A percentile compares a stretch with the other conserved stretches of the same genome.
phyloP scores from a whole-genome alignment of 2,329 filamentous ascomycete genomes.

The Cryphonectria parasitica region DNA sequence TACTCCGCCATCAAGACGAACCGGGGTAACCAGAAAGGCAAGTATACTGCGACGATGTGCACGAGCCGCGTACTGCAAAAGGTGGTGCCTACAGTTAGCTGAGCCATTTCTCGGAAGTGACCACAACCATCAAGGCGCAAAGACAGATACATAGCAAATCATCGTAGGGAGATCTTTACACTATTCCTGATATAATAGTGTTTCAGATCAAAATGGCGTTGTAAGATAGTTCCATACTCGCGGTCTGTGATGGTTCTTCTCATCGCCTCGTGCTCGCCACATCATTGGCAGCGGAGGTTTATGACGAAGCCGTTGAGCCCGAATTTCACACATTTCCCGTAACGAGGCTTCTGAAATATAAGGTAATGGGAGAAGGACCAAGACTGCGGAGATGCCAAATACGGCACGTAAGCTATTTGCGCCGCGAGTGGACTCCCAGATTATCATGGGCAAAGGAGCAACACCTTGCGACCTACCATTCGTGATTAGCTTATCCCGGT shows the following conservation, averaged over 20 bases:
- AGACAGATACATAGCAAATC: background rate
- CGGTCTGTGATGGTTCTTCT: conserved; percentile 18
- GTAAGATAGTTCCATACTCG: background rate
- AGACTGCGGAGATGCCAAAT: no score
- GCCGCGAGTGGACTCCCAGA: no score
- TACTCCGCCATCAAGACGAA: background rate
- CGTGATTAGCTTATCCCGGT: conserved; percentile 29
- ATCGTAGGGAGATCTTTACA: no score
- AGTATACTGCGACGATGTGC: background rate
- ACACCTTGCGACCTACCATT: background rate
- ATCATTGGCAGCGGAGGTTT: conserved; percentile 34
- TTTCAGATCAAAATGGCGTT: background rate
- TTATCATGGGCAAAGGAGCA: background rate
- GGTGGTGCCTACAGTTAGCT: background rate
- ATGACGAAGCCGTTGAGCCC: conserved; percentile 30
- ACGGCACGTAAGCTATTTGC: no score
- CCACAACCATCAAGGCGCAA: background rate
- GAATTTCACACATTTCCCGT: no score
- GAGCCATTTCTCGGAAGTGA: background rate
- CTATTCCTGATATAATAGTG: background rate
- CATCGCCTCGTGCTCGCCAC: conserved; percentile 33
- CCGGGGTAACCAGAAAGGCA: no score
- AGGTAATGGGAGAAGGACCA: no score
- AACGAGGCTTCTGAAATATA: no score
- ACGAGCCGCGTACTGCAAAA: background rate